A percentile compares a stretch with the other conserved stretches of the same genome.
Evolutionary conservation across 2,329 filamentous ascomycete genomes (phyloP).

Genomic region (Ceratocystiopsis sp.): DNA sequence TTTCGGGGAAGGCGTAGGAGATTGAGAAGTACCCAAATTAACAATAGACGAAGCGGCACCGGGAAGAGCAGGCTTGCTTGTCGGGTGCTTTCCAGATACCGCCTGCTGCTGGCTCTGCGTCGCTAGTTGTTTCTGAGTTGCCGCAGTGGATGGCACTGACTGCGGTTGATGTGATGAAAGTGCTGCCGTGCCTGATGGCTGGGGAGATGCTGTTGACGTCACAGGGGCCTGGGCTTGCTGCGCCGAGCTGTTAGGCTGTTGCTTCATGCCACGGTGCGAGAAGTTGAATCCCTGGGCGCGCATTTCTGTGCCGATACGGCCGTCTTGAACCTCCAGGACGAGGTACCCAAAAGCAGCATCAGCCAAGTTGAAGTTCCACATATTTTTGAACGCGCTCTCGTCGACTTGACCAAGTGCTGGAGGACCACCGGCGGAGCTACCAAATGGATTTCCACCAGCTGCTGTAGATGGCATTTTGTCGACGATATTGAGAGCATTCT

Average conservation of each 20-base stretch:
- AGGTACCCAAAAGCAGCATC: conserved; percentile 96
- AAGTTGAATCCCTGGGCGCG: conserved; percentile 98
- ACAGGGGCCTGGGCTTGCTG: conserved; percentile 20
- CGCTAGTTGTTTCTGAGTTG: conserved; percentile 19
- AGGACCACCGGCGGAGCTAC: conserved; percentile 60
- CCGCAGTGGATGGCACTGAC: conserved; percentile 7
- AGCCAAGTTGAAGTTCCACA: conserved; percentile 99
- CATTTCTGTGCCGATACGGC: conserved; percentile 96
- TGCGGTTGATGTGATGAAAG: conserved; percentile 1
- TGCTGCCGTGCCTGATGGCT: conserved; percentile 10
- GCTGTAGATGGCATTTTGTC: conserved; percentile 94
- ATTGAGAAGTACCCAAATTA: too few relatives aligned
- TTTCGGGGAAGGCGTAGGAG: conserved; percentile 25
- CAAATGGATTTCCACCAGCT: conserved; percentile 92
- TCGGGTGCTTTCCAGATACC: background rate
- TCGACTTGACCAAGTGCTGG: conserved; percentile 74
- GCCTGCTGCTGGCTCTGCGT: conserved; percentile 18
- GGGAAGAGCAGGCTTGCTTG: conserved; percentile 15
- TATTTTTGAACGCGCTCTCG: conserved; percentile 98
- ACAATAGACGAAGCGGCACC: too few relatives aligned
- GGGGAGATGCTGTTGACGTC: conserved; percentile 15
- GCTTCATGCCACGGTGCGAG: conserved; percentile 81
- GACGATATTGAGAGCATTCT: conserved; percentile 85
- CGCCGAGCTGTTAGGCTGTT: conserved; percentile 25
- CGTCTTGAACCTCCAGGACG: conserved; percentile 86